Evolutionary conservation across 106 monocot genomes (phyloP).

Genomic region (Ottelia alismoides): DNA sequence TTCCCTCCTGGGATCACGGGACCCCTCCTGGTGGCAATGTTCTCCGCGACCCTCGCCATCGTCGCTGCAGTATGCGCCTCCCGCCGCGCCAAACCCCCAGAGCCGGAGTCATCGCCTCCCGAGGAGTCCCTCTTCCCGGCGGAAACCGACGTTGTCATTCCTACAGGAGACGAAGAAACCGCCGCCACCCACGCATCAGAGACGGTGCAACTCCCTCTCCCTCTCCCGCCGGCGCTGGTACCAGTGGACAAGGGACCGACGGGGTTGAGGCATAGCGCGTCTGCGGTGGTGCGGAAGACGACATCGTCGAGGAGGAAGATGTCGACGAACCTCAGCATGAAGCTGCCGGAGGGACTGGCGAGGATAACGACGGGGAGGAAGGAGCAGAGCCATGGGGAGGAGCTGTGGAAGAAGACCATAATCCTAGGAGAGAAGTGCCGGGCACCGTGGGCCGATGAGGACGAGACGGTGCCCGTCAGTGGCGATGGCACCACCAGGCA

Average conservation of each 20-base stretch:
- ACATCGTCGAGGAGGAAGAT: slow-evolving; percentile 12
- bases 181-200: no score
- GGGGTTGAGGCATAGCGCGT: background rate
- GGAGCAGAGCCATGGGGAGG: slow-evolving; percentile 6
- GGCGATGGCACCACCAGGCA: no score
- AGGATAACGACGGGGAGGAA: slow-evolving; percentile 11
- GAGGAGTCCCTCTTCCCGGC: background rate
- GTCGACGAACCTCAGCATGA: slow-evolving; percentile 23
- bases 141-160: no score
- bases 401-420: slow-evolving; percentile 27
- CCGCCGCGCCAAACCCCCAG: slow-evolving; percentile 10
- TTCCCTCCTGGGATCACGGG: no score
- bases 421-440: slow-evolving; percentile 28
- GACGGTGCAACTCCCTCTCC: background rate
- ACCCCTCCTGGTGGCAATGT: slow-evolving; percentile 2
- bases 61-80: slow-evolving; percentile 18
- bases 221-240: background rate
- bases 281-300: background rate
- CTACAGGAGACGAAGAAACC: background rate
- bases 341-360: slow-evolving; percentile 12
- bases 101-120: background rate
- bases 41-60: slow-evolving; percentile 7
- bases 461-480: slow-evolving; percentile 3
- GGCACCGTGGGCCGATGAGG: slow-evolving; percentile 19
- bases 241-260: background rate